Percentiles rank a stretch among this genome's conserved stretches.
phyloP scores from a whole-genome alignment of 2,329 filamentous ascomycete genomes.

The Penicillium sp. region DNA sequence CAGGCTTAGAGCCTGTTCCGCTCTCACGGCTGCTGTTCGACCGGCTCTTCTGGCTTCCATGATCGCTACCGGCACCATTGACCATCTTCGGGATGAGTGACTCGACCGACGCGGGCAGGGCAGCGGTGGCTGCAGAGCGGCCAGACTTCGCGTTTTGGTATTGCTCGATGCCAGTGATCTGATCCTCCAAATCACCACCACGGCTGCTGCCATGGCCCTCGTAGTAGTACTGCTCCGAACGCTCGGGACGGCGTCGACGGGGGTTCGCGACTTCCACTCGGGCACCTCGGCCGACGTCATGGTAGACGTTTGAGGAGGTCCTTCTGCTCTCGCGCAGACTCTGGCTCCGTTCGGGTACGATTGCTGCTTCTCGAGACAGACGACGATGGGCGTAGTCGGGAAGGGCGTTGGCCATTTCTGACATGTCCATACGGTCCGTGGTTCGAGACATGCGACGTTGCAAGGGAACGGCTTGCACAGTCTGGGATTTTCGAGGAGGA shows the following conservation, averaged over 20 bases:
- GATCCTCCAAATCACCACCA: slow-evolving; percentile 39
- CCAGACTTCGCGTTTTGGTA: slow-evolving; percentile 43
- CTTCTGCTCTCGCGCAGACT: slow-evolving; percentile 36
- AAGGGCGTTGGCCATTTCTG: slow-evolving; percentile 37
- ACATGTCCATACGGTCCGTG: slow-evolving; percentile 34
- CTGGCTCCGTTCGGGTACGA: slow-evolving; percentile 38
- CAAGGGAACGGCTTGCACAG: slow-evolving; percentile 32
- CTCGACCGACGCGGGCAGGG: slow-evolving; percentile 40
- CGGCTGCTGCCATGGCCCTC: slow-evolving; percentile 18
- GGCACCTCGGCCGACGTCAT: slow-evolving; percentile 35
- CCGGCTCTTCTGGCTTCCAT: slow-evolving; percentile 46
- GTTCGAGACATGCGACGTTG: slow-evolving; percentile 36
- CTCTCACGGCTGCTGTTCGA: slow-evolving; percentile 48
- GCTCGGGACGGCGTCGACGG: slow-evolving; percentile 35
- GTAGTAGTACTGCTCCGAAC: slow-evolving; percentile 33
- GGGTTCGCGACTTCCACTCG: slow-evolving; percentile 40
- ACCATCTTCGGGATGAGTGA: slow-evolving; percentile 38
- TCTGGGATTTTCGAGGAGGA: slow-evolving; percentile 35
- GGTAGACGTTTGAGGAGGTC: slow-evolving; percentile 37
- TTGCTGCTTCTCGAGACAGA: slow-evolving; percentile 33
- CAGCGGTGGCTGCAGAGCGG: slow-evolving; percentile 19
- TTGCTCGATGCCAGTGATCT: slow-evolving; percentile 42
- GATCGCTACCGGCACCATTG: slow-evolving; percentile 41
- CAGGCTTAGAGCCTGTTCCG: slow-evolving; percentile 36
- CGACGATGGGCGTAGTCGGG: slow-evolving; percentile 37